These are phyloP conservation scores for Mycogone perniciosa DNA, from an alignment of 2,329 filamentous ascomycete genomes.

Conservation along the genomic window DNA sequence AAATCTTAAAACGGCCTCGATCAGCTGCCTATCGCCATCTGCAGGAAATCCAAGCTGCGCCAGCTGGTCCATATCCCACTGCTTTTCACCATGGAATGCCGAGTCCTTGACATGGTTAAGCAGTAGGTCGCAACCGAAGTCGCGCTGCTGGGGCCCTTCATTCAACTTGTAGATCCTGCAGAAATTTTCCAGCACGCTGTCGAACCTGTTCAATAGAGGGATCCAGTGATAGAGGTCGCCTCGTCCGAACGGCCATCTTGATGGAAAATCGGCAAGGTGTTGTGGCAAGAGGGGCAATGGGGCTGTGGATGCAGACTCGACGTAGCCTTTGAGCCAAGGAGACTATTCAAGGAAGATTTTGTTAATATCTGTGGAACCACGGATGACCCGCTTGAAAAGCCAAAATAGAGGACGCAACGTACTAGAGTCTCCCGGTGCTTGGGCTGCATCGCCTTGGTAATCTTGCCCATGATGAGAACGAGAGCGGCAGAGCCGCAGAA, in stretches of 20 bases:
- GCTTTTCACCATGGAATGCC: conserved; percentile 41
- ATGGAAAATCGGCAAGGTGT: conserved; percentile 73
- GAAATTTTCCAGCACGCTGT: conserved; percentile 77
- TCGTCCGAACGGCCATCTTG: conserved; percentile 88
- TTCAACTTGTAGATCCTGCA: conserved; percentile 73
- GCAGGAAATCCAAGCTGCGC: conserved; percentile 55
- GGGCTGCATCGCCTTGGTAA: conserved; percentile 58
- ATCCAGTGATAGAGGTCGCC: conserved; percentile 99
- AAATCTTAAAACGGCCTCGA: conserved; percentile 77
- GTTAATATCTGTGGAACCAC: not conserved
- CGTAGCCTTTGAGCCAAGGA: conserved; percentile 77
- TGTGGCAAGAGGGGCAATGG: conserved; percentile 71
- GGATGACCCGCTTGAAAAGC: not conserved
- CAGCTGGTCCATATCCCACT: conserved; percentile 43
- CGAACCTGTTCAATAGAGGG: conserved; percentile 85
- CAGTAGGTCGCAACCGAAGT: conserved; percentile 64
- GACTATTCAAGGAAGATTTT: conserved; percentile 50
- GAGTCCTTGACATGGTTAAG: conserved; percentile 50
- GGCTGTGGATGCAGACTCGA: conserved; percentile 60
- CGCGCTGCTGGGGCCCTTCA: conserved; percentile 70
- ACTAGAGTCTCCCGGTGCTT: conserved; percentile 64
- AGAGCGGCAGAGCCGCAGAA: conserved; percentile 54
- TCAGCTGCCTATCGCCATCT: conserved; percentile 73
- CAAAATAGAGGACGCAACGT: conserved; percentile 22
- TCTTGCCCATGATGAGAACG: conserved; percentile 59